These are phyloP conservation scores for Pestalotiopsis sp. DNA, from an alignment of 2,329 filamentous ascomycete genomes.

Conservation along the genomic window DNA sequence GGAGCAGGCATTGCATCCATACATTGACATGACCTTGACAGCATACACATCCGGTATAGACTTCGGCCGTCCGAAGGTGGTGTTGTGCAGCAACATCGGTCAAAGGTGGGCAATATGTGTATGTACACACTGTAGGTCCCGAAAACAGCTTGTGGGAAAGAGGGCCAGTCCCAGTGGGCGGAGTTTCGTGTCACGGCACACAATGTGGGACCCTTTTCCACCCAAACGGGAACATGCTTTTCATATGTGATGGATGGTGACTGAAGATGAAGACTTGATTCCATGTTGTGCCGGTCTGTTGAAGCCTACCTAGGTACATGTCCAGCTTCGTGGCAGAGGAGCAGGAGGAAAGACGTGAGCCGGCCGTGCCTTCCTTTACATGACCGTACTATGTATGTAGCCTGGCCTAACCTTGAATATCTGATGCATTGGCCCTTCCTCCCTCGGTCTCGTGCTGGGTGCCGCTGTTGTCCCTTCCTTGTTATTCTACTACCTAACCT, in stretches of 20 bases:
- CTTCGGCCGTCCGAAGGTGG: conserved; percentile 7
- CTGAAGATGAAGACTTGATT: background rate
- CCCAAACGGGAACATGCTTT: conserved; percentile 10
- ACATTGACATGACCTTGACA: conserved; percentile 11
- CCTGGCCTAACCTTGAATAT: too few relatives aligned
- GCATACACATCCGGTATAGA: conserved; percentile 4
- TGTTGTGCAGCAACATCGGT: background rate
- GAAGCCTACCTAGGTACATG: too few relatives aligned
- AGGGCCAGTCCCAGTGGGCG: background rate
- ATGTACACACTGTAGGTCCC: background rate
- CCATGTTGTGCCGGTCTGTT: background rate
- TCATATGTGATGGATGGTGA: background rate
- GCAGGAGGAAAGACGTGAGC: too few relatives aligned
- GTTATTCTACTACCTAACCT: too few relatives aligned
- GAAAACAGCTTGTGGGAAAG: background rate
- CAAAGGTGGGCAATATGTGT: background rate
- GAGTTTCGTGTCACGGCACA: conserved; percentile 1
- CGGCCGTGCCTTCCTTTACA: background rate
- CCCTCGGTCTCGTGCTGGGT: background rate
- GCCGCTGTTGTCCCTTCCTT: background rate
- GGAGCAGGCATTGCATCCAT: background rate
- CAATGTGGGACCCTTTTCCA: conserved; percentile 5
- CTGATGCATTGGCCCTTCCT: too few relatives aligned
- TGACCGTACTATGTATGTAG: background rate
- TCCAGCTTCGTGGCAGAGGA: too few relatives aligned